Evolutionary conservation across 306 rosid genomes (phyloP), one percentile per base, ranked within the genome.

Genomic region (Dryas alaskensis): DNA sequence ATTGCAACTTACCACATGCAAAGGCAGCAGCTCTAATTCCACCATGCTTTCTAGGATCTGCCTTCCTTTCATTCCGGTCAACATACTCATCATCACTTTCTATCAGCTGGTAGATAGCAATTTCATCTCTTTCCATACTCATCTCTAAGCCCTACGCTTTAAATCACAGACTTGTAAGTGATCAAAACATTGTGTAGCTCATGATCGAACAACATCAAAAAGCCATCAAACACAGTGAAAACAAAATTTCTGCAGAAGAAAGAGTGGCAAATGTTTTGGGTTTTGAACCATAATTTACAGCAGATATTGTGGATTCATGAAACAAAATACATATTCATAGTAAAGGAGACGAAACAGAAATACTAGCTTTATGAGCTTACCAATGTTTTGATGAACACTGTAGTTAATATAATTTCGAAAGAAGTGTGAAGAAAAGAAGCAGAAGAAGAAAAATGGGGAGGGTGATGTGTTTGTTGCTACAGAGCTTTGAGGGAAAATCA

Each of bases 31-130:
- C 79, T 75, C 55, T 78, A 52, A 49, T 27, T 58, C 83, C 83
- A 22, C 85, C 85, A 60, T 84, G 79, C 52, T 61, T 72, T 17
- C n/a, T 17, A 10, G 71, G 77, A 75, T 78, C 69, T 49, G 68
- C 55, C 48, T 37, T 72, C 52, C 47, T 81, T 43, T 85, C 83
- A 67, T 60, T 67, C 79, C 73, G 78, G 66, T 81, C 81, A 12
- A 3, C 55, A 68, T 67, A 75, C 10, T 75, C 37, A 31, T 31
- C 77, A 44, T 13, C 65, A 12, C 27, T 57, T 8, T 57, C 45
- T 58, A 7, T 71, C 53, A 31, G 37, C 37, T 22, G 44, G 53
- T 17, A 19, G 42, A 12, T n/a, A 54, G 5, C 65, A 31, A 2
- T 60, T 13, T 37, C n/a, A 16, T 55, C 75, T 44, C 37, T 25